phyloP scores from a whole-genome alignment of 2,329 filamentous ascomycete genomes.

The Davidsoniella australis region DNA sequence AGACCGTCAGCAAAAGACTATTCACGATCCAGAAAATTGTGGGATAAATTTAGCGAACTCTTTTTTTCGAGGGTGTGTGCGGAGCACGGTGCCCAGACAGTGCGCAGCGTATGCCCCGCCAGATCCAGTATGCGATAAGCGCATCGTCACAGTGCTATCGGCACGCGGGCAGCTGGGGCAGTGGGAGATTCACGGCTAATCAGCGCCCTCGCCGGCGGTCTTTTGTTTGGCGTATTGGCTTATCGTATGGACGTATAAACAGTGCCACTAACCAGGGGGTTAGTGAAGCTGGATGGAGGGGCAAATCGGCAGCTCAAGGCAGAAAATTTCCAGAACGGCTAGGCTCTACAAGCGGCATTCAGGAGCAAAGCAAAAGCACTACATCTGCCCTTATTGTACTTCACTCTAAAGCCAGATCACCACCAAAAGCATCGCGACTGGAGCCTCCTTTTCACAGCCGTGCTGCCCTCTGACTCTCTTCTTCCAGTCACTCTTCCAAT shows the following conservation, averaged over 20 bases:
- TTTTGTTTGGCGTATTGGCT: too few species aligned
- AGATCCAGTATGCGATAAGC: not conserved
- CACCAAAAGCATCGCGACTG: conserved; percentile 7
- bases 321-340: conserved; percentile 12
- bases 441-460: conserved; percentile 6
- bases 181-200: conserved; percentile 9
- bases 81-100: conserved; percentile 8
- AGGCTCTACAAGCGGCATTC: conserved; percentile 2
- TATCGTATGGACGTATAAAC: too few species aligned
- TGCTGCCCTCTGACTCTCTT: conserved; percentile 1
- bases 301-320: conserved; percentile 6
- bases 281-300: conserved; percentile 2
- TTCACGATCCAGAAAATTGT: conserved; percentile 7
- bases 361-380: conserved; percentile 5
- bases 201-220: not conserved
- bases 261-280: conserved; percentile 2
- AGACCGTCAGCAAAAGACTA: not conserved
- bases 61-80: conserved; percentile 11
- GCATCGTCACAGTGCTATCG: not conserved
- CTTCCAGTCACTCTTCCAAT: not conserved
- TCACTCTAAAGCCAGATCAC: conserved; percentile 9
- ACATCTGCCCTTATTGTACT: too few species aligned
- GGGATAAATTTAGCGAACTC: conserved; percentile 10
- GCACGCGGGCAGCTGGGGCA: not conserved
- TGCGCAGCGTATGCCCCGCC: not conserved